Conservation (phyloP, 345 rosid genomes). For the Citrus reticulata region DNA sequence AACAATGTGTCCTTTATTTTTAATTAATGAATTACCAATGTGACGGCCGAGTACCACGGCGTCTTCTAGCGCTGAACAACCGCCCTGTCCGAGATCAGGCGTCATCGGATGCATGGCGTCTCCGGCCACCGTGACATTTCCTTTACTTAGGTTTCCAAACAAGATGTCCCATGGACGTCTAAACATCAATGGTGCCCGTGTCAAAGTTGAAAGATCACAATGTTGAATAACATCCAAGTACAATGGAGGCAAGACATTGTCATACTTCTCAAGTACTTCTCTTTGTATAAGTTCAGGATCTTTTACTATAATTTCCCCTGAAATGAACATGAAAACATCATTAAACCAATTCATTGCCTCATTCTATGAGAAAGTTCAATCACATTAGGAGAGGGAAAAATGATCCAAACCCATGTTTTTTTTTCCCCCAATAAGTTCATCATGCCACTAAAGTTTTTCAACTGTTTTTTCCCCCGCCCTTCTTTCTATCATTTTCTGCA, state of each 20-base stretch:
- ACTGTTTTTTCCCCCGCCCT: no score
- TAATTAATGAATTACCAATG: constrained; percentile 16
- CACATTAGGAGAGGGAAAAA: neutral
- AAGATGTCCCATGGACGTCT: constrained; percentile 39
- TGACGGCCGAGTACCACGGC: constrained; percentile 36
- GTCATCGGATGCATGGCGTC: constrained; percentile 63
- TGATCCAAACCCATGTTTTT: no score
- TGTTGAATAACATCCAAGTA: constrained; percentile 23
- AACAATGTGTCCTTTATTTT: neutral
- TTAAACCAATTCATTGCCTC: no score
- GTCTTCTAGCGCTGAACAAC: constrained; percentile 39
- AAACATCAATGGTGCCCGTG: constrained; percentile 33
- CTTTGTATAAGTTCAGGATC: constrained; percentile 25
- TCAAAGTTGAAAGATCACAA: constrained; percentile 23
- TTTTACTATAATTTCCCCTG: constrained; percentile 3
- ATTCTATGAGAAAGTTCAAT: no score
- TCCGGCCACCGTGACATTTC: constrained; percentile 40
- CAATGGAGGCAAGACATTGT: constrained; percentile 19
- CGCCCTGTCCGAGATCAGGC: constrained; percentile 50
- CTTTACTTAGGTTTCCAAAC: constrained; percentile 27
- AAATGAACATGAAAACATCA: neutral
- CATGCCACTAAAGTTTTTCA: neutral
- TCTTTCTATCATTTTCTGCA: no score
- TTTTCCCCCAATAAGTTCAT: no score
- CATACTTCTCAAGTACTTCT: constrained; percentile 18